A percentile compares a stretch with the other conserved stretches of the same genome.
phyloP scores from a whole-genome alignment of 2,329 filamentous ascomycete genomes.

The Aspergillus sp. region DNA sequence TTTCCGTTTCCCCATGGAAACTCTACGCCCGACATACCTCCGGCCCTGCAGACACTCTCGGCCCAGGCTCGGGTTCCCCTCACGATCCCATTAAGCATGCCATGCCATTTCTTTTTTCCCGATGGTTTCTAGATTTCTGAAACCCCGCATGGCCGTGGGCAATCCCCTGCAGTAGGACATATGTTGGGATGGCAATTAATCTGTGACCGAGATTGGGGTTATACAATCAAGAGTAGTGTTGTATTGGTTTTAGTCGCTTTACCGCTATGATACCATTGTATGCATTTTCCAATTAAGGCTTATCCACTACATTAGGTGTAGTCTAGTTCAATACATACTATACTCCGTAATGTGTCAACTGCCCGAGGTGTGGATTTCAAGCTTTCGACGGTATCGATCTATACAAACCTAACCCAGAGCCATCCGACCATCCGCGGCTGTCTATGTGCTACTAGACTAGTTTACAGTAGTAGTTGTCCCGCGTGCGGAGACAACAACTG shows the following conservation, averaged over 20 bases:
- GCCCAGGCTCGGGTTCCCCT: conserved; percentile 9
- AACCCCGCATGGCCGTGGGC: not conserved
- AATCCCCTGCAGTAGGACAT: not conserved
- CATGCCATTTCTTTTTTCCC: not conserved
- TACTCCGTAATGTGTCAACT: not conserved
- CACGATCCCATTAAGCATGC: not conserved
- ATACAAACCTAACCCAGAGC: not conserved
- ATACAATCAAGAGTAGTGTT: not conserved
- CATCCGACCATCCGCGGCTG: no score
- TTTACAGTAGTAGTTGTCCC: not conserved
- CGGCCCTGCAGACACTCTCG: not conserved
- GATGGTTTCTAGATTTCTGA: not conserved
- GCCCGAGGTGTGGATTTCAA: conserved; percentile 1
- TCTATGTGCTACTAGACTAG: not conserved
- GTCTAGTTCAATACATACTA: no score
- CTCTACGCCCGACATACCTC: not conserved
- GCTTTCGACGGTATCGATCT: conserved; percentile 1
- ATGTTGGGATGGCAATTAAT: not conserved
- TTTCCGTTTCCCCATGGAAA: not conserved
- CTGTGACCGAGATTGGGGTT: not conserved
- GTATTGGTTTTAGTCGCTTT: no score
- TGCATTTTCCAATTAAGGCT: no score
- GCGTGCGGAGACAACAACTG: conserved; percentile 16
- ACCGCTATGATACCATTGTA: no score
- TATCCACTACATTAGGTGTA: no score